Base-by-base conservation (phyloP, 352 stramenopile species). In the Sclerospora graminicola region DNA sequence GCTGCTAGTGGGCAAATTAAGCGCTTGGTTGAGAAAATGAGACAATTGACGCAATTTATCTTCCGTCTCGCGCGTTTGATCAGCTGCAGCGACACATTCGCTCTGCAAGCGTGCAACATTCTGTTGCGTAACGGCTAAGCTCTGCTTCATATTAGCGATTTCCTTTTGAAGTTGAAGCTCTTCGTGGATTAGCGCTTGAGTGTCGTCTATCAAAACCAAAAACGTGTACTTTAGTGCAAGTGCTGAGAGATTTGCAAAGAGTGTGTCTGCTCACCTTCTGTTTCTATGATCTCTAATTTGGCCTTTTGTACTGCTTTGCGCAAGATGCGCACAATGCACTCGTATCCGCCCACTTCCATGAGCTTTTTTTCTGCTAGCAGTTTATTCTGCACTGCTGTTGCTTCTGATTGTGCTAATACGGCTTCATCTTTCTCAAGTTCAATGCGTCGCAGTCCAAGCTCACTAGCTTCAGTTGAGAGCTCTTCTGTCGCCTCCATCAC, bases 341-440 rank as follows among this genome's bases (percentile, higher is more conserved):
- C 69, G 41, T 76, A 69, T 23, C 75, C 71, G 20, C 75, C 75
- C 14, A 84, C 61, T 33, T 84, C 71, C 46, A 77, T 73, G 0
- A 87, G 54, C 8, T 66, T 59, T 45, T 78, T 75, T 54, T 87
- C 70, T 0, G 71, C 63, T 4, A 68, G 45, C 23, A 83, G 48
- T 26, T 74, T 83, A 36, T 72, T 63, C 32, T 69, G 51, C n/a
- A 82, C 60, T 1, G 71, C 69, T 0, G 62, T 50, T 3, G 63
- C 51, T 24, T 87, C 69, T 0, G 60, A 73, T 40, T 62, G 37
- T 15, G 62, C 64, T 2, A 84, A 49, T 3, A 65, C 14, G 14
- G 75, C 62, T 47, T 87, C 69, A 36, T 84, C 71, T 20, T 72
- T 52, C 38, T 76, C 66, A 14, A 87, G 60, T 45, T 84, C 66